Evolutionary conservation across 2,329 filamentous ascomycete genomes (phyloP), one percentile per base, ranked within the genome.

Genomic region (Pezicula carpinea): DNA sequence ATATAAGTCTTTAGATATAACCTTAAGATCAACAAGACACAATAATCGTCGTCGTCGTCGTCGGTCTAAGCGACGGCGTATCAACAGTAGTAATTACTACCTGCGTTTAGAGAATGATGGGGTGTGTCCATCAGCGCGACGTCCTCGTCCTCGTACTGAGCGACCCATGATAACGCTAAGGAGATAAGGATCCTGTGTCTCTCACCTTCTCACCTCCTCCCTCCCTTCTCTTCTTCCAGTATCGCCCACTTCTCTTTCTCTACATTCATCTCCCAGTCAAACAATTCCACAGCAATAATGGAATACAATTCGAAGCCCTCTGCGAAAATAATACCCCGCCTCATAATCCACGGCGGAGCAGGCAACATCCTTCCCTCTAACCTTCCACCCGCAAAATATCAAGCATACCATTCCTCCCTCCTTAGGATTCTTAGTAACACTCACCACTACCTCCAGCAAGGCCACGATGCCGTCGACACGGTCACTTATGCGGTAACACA

Each of bases 341-440:
- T 87, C 26, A 83, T 87, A 60, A 79, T 88, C 59, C 84, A 88
- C 59, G 86, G 85, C 60, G 85, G 85, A 29, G 85, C 86, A 2
- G 85, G 85, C 40, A 83, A 85, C 60, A 82, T 89, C 55, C 73
- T 73, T 21, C 82, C 77, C 3, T 64, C 71, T 6, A 80, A 74
- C 48, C 74, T 86, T 34, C 71, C 81, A 4, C 75, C 76, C 0
- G 69, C 76, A 15, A 72, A 77, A 50, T 85, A 83, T 58, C 60
- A 66, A 11, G 65, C 71, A 44, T 87, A 85, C 65, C 77, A 80
- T 44, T 57, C 68, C 21, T 77, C 83, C 0, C 74, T 90, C 15
- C 68, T 84, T 17, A 67, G 67, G 2, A 85, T 87, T 56, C 79
- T 87, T 55, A 64, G 72, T 21, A 66, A 65, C 19, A 71, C 73